A percentile compares a stretch with the other conserved stretches of the same genome.
Conservation (phyloP, 768 basidiomycete species). For the Boletus subparvulus region DNA sequence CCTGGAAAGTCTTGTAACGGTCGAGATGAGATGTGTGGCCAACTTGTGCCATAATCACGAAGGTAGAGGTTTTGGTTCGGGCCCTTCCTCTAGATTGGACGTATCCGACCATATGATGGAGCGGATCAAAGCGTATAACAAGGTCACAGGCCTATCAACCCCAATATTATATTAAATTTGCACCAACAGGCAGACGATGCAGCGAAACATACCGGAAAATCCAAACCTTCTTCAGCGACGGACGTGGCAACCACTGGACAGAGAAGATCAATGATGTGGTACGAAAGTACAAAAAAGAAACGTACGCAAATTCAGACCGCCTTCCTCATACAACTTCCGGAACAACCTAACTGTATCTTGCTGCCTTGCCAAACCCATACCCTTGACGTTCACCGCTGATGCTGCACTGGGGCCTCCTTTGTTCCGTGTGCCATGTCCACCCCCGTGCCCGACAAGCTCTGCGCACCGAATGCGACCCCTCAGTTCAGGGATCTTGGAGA, state of each 20-base stretch:
- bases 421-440: slow-evolving; percentile 29
- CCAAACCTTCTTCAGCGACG: slow-evolving; percentile 90
- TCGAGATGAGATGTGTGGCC: slow-evolving; percentile 53
- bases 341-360: slow-evolving; percentile 65
- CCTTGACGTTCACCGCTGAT: slow-evolving; percentile 40
- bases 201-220: slow-evolving; percentile 64
- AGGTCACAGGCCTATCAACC: slow-evolving; percentile 77
- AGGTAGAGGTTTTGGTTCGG: slow-evolving; percentile 70
- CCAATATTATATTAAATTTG: slow-evolving; percentile 4
- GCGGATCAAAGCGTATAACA: slow-evolving; percentile 80
- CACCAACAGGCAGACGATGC: neutral
- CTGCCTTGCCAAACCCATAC: slow-evolving; percentile 53
- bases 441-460: slow-evolving; percentile 71
- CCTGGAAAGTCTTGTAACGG: slow-evolving; percentile 57
- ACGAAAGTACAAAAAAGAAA: slow-evolving; percentile 11
- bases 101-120: slow-evolving; percentile 83
- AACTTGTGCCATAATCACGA: slow-evolving; percentile 77
- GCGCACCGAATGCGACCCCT: slow-evolving; percentile 56
- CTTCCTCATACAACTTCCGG: slow-evolving; percentile 61
- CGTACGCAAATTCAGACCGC: slow-evolving; percentile 67
- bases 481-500: slow-evolving; percentile 60
- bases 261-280: neutral
- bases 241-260: slow-evolving; percentile 72
- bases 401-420: slow-evolving; percentile 18
- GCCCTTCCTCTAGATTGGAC: slow-evolving; percentile 89